phyloP scores from a whole-genome alignment of 1,284 basidiomycete species.

The Cutaneotrichosporon cyanovorans region DNA sequence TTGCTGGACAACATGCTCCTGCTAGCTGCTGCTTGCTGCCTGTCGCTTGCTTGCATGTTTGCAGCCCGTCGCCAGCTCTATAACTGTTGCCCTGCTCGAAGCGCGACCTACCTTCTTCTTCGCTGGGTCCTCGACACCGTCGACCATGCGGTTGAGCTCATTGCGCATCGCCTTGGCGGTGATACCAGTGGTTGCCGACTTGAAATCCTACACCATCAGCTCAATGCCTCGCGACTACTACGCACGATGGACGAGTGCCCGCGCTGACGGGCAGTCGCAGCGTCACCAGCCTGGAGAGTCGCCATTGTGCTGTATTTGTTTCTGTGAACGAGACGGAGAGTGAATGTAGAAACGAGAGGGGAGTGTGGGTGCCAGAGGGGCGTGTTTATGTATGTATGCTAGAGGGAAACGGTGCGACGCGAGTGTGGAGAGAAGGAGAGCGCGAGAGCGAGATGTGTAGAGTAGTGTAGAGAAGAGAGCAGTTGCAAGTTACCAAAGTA shows the following conservation, averaged over 20 bases:
- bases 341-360: too few relatives aligned
- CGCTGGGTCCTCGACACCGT: constrained; percentile 65
- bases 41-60: too few relatives aligned
- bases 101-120: constrained; percentile 66
- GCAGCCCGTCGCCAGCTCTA: too few relatives aligned
- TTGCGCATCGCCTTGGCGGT: constrained; percentile 98
- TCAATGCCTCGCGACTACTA: not conserved
- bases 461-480: not conserved
- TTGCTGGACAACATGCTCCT: too few relatives aligned
- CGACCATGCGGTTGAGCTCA: constrained; percentile 89
- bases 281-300: constrained; percentile 24
- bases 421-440: not conserved
- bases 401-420: not conserved
- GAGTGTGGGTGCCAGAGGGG: too few relatives aligned
- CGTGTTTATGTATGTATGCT: too few relatives aligned
- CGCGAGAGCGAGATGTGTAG: not conserved
- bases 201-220: constrained; percentile 58
- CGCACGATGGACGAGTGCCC: constrained; percentile 47
- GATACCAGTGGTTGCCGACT: constrained; percentile 95
- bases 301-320: constrained; percentile 15
- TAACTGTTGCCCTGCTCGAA: not conserved
- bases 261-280: constrained; percentile 38
- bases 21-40: too few relatives aligned
- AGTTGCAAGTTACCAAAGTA: too few relatives aligned
- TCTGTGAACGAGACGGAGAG: too few relatives aligned